A percentile compares a stretch with the other conserved stretches of the same genome.
Conservation (phyloP, 1,139 yeast genomes). For the Tardiomyces depauwii region DNA sequence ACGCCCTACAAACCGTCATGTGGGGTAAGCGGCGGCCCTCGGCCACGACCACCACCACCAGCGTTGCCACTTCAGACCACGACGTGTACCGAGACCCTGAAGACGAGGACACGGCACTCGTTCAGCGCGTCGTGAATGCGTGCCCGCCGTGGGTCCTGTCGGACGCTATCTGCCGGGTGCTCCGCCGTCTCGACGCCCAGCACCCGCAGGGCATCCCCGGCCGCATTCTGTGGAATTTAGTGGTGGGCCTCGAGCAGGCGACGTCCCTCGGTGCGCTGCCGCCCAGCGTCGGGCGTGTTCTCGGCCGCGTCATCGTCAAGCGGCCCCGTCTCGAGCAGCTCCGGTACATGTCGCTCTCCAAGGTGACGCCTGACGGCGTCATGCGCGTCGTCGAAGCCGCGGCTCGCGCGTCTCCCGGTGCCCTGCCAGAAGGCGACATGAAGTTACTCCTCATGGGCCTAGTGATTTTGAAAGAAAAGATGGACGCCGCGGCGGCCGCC, state of each 20-base stretch:
- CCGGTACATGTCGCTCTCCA: conserved; percentile 14
- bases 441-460: conserved; percentile 14
- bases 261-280: conserved; percentile 1
- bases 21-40: conserved; percentile 8
- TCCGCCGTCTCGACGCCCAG: conserved; percentile 1
- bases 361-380: conserved; percentile 6
- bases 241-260: conserved; percentile 10
- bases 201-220: conserved; percentile 5
- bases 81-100: conserved; percentile 2
- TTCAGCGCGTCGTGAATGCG: conserved; percentile 5
- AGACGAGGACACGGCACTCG: conserved; percentile 9
- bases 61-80: not conserved
- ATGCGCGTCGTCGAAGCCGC: conserved; percentile 3
- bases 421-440: conserved; percentile 10
- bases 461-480: conserved; percentile 12
- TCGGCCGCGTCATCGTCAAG: conserved; percentile 4
- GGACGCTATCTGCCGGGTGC: conserved; percentile 5
- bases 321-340: conserved; percentile 17
- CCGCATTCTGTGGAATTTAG: conserved; percentile 13
- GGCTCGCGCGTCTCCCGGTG: not conserved
- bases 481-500: not conserved
- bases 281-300: conserved; percentile 1
- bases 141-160: conserved; percentile 1
- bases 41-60: conserved; percentile 4
- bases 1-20: conserved; percentile 13